Base-by-base conservation (phyloP, 2,329 filamentous ascomycete genomes). In the Cadophora sp. region DNA sequence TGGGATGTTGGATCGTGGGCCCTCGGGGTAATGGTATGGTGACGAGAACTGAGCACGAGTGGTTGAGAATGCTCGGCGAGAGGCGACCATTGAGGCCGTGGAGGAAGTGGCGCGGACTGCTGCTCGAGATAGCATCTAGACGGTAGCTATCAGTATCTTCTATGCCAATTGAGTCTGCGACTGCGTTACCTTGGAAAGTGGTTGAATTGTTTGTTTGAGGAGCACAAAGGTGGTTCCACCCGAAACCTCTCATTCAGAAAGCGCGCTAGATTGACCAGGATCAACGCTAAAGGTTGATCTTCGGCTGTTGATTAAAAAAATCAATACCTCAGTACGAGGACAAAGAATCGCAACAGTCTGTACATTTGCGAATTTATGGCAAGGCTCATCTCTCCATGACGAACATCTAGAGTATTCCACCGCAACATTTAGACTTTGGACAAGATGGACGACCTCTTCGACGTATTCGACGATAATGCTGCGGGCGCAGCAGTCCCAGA, bases 21-120 rank as follows among this genome's bases (percentile, higher is more conserved):
- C 96, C 86, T 98, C 95, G 77, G 95, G 91, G 86, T 99, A 99
- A 87, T 99, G 96, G 91, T 97, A 97, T 73, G 94, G 94, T 80
- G 93, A 97, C 77, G 86, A 88, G 80, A 97, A 84, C 82, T 92
- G 93, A 80, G 91, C 83, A 79, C 93, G 92, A 81, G 95, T 97
- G 79, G 93, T 89, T 83, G 94, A 91, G 91, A 99, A 97, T 84
- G 91, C 93, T 83, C 96, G 94, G 85, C 94, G 93, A 87, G 91
- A 61, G 51, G 60, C 87, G 84, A 94, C 86, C 80, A 90, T 81
- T 74, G 87, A 84, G 79, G 89, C 89, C 80, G 90, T 79, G 74
- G 81, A 81, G 81, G 86, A 82, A 19, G 62, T 46, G 81, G 85
- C 86, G 80, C 87, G 87, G 78, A 83, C 77, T 77, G 83, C 86